These are phyloP conservation scores for Candida loeiensis DNA, from an alignment of 805 yeast species.

Conservation along the genomic window DNA sequence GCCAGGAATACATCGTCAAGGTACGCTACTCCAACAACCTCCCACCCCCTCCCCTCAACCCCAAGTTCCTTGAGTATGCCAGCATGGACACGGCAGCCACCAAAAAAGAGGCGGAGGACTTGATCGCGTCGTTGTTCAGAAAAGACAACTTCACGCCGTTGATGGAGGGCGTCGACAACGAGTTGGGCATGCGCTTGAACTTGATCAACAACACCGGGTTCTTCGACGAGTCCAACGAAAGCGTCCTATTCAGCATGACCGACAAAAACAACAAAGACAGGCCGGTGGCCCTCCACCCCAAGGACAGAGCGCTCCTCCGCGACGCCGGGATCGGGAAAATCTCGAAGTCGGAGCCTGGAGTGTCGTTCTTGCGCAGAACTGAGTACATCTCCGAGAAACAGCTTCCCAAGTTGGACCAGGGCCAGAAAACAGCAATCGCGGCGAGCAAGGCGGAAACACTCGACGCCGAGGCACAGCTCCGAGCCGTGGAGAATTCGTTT, in stretches of 20 bases:
- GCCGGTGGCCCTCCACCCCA: slow-evolving; percentile 59
- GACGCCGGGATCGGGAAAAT: slow-evolving; percentile 64
- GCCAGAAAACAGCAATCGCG: slow-evolving; percentile 16
- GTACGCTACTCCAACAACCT: slow-evolving; percentile 79
- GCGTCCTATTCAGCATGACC: slow-evolving; percentile 33
- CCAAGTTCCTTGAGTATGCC: slow-evolving; percentile 66
- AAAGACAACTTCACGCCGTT: slow-evolving; percentile 67
- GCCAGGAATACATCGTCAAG: slow-evolving; percentile 78
- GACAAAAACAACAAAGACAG: slow-evolving; percentile 24
- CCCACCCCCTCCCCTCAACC: slow-evolving; percentile 93
- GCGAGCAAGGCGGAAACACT: slow-evolving; percentile 18
- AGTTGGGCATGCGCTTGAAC: slow-evolving; percentile 76
- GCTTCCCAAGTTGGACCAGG: slow-evolving; percentile 17
- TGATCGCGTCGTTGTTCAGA: slow-evolving; percentile 69
- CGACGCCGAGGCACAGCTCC: slow-evolving; percentile 62
- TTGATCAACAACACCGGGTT: slow-evolving; percentile 62
- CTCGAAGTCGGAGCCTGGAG: slow-evolving; percentile 46
- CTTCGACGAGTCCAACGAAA: slow-evolving; percentile 57
- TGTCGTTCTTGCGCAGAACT: slow-evolving; percentile 88
- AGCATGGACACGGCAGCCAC: slow-evolving; percentile 34
- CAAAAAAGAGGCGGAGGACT: slow-evolving; percentile 41
- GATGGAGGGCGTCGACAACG: slow-evolving; percentile 53
- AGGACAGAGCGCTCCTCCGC: slow-evolving; percentile 69
- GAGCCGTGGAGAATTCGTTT: slow-evolving; percentile 75
- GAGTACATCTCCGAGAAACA: slow-evolving; percentile 79